These are phyloP conservation scores for Macrophomina pseudophaseolina DNA, from an alignment of 2,329 filamentous ascomycete genomes.

Conservation along the genomic window DNA sequence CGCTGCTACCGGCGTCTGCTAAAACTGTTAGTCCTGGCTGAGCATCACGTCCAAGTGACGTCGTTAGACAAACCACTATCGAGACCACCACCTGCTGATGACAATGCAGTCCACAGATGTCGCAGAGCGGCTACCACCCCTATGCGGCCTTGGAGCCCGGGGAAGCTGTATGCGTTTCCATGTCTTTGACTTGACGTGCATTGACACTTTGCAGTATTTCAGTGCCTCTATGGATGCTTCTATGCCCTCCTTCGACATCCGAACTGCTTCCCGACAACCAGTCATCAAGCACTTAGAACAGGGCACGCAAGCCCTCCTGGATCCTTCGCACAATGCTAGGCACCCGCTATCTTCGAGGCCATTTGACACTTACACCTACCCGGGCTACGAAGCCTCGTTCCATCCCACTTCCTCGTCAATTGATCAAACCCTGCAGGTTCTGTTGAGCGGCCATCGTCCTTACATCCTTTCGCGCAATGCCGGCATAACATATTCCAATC, in stretches of 20 bases:
- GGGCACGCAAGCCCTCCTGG: slow-evolving; percentile 8
- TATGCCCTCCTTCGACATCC: background rate
- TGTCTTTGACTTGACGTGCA: background rate
- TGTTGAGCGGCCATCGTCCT: slow-evolving; percentile 6
- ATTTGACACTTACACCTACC: slow-evolving; percentile 8
- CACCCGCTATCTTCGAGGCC: slow-evolving; percentile 1
- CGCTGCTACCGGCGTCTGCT: background rate
- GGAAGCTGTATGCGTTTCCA: background rate
- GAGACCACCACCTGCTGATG: background rate
- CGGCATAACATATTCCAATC: slow-evolving; percentile 8
- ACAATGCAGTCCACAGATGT: slow-evolving; percentile 5
- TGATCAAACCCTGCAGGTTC: slow-evolving; percentile 5
- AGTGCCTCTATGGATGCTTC: background rate
- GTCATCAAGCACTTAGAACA: slow-evolving; percentile 7
- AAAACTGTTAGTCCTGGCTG: background rate
- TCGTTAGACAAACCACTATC: background rate
- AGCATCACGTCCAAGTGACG: background rate
- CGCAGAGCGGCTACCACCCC: slow-evolving; percentile 13
- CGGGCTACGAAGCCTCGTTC: slow-evolving; percentile 17
- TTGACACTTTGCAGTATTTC: slow-evolving; percentile 19
- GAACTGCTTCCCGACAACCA: background rate
- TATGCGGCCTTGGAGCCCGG: slow-evolving; percentile 12
- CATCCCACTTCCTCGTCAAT: background rate
- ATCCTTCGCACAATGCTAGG: background rate
- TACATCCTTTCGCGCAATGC: background rate